Evolutionary conservation across 345 rosid genomes (phyloP).

Genomic region (Populus alba): DNA sequence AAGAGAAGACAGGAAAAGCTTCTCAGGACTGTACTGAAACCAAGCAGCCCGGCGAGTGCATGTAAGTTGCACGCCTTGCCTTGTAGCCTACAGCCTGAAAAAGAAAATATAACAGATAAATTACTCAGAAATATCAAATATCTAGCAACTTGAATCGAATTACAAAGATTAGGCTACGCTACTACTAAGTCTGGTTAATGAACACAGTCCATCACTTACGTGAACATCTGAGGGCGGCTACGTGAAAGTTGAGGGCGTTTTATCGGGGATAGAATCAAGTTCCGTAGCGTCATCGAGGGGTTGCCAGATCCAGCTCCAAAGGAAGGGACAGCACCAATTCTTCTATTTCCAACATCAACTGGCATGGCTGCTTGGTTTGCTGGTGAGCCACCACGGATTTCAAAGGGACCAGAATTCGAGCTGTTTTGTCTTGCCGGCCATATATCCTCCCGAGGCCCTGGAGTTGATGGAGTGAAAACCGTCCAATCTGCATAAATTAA

Average conservation of each 20-base stretch:
- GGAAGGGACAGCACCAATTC: conserved; percentile 41
- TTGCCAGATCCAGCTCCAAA: conserved; percentile 53
- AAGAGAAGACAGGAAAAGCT: not conserved
- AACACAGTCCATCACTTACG: conserved; percentile 41
- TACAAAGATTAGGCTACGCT: not conserved
- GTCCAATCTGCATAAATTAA: conserved; percentile 83
- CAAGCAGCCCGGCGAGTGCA: not conserved
- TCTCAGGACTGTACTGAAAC: not conserved
- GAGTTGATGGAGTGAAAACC: conserved; percentile 79
- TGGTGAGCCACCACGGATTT: conserved; percentile 60
- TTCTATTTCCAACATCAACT: conserved; percentile 57
- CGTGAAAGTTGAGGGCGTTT: conserved; percentile 93
- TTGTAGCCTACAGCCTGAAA: conserved; percentile 8
- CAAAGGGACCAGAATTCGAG: conserved; percentile 67
- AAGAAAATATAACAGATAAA: not conserved
- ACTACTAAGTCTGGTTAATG: not conserved
- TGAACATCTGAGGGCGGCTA: conserved; percentile 60
- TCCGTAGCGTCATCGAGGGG: conserved; percentile 73
- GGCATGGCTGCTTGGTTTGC: conserved; percentile 50
- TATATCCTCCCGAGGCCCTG: conserved; percentile 85
- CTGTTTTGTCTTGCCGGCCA: conserved; percentile 91
- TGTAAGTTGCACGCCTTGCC: not conserved
- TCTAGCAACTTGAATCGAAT: not conserved
- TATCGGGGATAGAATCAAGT: conserved; percentile 88
- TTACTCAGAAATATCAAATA: not conserved